Base-by-base conservation (phyloP, 2,329 filamentous ascomycete genomes). In the Conoideocrella luteorostrata region DNA sequence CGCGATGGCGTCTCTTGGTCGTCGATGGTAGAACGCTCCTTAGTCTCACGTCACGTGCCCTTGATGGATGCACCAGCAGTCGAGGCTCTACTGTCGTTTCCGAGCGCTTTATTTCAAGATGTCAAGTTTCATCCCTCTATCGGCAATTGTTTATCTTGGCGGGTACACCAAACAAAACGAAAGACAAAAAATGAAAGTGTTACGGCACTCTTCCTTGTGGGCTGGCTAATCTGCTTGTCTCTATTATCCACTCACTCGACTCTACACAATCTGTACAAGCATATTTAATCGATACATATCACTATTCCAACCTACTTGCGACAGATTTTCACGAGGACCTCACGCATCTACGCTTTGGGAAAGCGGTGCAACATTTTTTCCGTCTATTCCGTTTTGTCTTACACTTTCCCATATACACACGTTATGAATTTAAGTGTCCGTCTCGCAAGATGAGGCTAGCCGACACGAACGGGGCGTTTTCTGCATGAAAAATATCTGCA, bases 1-100 rank as follows among this genome's bases (percentile, higher is more conserved):
- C 60, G 72, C 78, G 61, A 75, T 82, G 71, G 76, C 77, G 59
- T 74, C 64, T 43, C 67, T 77, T 50, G 65, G 64, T 45, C 68
- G 72, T 50, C 71, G 74, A 52, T 80, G 77, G 77, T 80, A 79
- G 64, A 47, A 41, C 33, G 43, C 29, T 45, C 33, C 15, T 45
- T 40, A 46, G 48, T 50, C 47, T 44, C 29, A 44, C 39, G 29
- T 57, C 56, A 58, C 55, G 61, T 59, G 63, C 61, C 61, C 62
- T 52, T 55, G 48, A 52, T 34, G 50, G 53, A 47, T 57, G 48
- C 56, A 55, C 55, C 59, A 56, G 52, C 52, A 52, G 57, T 53
- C 56, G 54, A 51, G 47, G 13, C 59, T 56, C 60, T 62, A 56
- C 62, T 57, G 59, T 64, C 56, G 58, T 51, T 44, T 48, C 53